Conservation (phyloP, 345 rosid genomes). For the Hibiscus tridactylites region DNA sequence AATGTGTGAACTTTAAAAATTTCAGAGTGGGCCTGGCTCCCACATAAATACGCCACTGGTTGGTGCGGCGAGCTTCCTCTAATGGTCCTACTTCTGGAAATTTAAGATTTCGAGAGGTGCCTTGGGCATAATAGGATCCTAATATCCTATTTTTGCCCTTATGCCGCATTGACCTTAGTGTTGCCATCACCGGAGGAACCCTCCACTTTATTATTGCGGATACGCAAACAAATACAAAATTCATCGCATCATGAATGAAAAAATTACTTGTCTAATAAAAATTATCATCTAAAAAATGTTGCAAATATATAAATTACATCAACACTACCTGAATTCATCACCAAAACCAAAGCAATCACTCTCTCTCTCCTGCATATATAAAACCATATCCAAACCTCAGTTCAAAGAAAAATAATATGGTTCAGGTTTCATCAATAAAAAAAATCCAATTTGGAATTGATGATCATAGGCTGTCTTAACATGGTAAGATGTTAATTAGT, state of each 20-base stretch:
- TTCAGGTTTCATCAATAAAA: not conserved
- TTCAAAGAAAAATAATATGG: not conserved
- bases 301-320: not conserved
- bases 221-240: not conserved
- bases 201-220: not conserved
- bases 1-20: too few species aligned
- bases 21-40: too few species aligned
- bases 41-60: too few species aligned
- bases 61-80: too few species aligned
- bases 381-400: not conserved
- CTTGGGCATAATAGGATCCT: too few species aligned
- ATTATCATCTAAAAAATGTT: not conserved
- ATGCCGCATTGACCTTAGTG: too few species aligned
- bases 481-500: not conserved
- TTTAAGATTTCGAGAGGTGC: too few species aligned
- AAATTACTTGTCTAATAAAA: not conserved
- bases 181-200: not conserved
- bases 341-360: not conserved
- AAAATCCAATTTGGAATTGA: not conserved
- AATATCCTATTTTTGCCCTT: too few species aligned
- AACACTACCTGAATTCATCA: not conserved
- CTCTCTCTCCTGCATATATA: not conserved
- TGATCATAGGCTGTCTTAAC: not conserved
- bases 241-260: not conserved
- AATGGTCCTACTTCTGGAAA: too few species aligned